Conservation (phyloP, 208 protist species). For the Kentomonas sorsogonicus region DNA sequence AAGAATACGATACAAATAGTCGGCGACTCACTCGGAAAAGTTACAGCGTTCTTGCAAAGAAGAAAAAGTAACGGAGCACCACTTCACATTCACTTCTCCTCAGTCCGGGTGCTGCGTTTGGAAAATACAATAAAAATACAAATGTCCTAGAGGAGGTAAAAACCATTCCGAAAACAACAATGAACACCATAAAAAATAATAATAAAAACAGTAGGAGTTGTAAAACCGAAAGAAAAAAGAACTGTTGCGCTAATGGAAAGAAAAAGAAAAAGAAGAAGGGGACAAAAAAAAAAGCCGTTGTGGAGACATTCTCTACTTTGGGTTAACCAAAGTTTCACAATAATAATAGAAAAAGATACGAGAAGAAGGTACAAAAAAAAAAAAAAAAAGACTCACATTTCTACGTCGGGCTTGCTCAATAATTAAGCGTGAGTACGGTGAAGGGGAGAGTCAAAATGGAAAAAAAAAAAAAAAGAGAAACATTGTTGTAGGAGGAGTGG, state of each 20-base stretch:
- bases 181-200: background rate
- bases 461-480: constrained; percentile 9
- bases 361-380: constrained; percentile 13
- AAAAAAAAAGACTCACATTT: background rate
- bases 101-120: background rate
- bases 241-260: constrained; percentile 24
- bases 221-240: constrained; percentile 54
- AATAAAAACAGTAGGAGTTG: constrained; percentile 9
- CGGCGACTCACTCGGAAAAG: constrained; percentile 5
- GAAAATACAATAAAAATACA: constrained; percentile 7
- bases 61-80: background rate
- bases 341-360: background rate
- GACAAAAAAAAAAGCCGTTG: background rate
- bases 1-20: background rate
- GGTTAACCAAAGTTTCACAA: constrained; percentile 1
- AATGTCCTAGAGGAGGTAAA: background rate
- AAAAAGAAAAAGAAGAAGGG: background rate
- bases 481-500: background rate
- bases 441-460: constrained; percentile 3
- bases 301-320: too few species aligned
- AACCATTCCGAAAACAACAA: background rate
- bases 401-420: background rate
- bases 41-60: constrained; percentile 9
- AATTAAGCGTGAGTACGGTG: background rate
- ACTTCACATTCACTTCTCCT: background rate